Conservation (phyloP, 805 yeast species). For the Spathaspora passalidarum region DNA sequence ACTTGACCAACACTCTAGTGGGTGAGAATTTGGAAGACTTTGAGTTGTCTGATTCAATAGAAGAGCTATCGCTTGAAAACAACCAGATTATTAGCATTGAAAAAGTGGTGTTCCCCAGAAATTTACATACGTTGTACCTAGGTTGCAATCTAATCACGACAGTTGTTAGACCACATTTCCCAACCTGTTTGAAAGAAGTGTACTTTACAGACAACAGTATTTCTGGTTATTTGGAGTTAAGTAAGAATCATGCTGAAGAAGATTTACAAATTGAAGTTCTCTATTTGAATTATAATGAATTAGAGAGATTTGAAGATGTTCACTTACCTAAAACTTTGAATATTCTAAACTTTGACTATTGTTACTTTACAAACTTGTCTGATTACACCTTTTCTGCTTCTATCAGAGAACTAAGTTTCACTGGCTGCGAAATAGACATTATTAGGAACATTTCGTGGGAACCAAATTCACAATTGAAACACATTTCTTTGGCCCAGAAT, state of each 20-base stretch:
- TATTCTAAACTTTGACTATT: conserved; percentile 17
- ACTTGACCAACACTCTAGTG: conserved; percentile 14
- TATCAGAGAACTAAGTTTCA: conserved; percentile 15
- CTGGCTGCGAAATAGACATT: conserved; percentile 14
- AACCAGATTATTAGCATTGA: conserved; percentile 15
- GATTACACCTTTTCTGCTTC: conserved; percentile 10
- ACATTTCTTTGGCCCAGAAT: conserved; percentile 15
- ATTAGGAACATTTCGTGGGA: conserved; percentile 13
- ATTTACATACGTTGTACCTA: conserved; percentile 13
- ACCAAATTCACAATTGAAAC: conserved; percentile 7
- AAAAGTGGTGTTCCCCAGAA: conserved; percentile 14
- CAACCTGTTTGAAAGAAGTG: conserved; percentile 10
- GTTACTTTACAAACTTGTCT: conserved; percentile 9
- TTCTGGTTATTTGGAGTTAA: conserved; percentile 12
- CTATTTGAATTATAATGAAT: conserved; percentile 14
- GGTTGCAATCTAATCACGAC: conserved; percentile 15
- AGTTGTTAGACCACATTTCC: conserved; percentile 10
- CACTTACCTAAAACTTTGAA: conserved; percentile 11
- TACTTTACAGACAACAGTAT: conserved; percentile 19
- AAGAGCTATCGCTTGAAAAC: conserved; percentile 15
- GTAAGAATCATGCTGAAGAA: conserved; percentile 11
- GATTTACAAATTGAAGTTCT: conserved; percentile 11
- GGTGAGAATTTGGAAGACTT: conserved; percentile 10
- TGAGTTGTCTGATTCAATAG: conserved; percentile 14
- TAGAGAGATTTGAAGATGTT: conserved; percentile 13